Base-by-base conservation (phyloP, 495 filamentous ascomycete genomes). In the Penicillium turbatum region DNA sequence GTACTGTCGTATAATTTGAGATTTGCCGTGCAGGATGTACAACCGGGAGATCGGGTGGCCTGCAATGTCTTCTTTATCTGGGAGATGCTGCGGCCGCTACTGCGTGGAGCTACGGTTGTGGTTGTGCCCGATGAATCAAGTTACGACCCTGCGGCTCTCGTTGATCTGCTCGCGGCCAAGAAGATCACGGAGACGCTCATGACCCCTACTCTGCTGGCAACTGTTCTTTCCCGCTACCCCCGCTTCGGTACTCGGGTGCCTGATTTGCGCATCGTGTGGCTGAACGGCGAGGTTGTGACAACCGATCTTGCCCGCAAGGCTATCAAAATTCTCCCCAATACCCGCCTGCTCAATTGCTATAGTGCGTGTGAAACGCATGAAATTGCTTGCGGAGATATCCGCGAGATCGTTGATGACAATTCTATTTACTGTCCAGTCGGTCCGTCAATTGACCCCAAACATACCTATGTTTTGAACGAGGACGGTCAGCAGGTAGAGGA, bases 31-130 rank as follows among this genome's bases (percentile, higher is more conserved):
- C 82, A 79, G 49, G 82, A 88, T 62, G 67, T 84, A 5, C 66
- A 75, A 21, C 82, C 81, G 0, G 82, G 83, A 3, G 85, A 86
- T 53, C 80, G 85, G 2, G 83, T 86, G 10, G 85, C 85, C 16
- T 88, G 84, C 60, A 88, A 88, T 76, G 85, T 86, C 17, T 88
- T 86, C 60, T 88, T 88, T 62, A 70, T 88, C 45, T 88, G 85
- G 85, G 85, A 88, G 54, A 86, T 86, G n/a, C 51, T 88, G 26
- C 80, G 85, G 10, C 85, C 85, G 10, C 70, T 88, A n/a, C 55
- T 88, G 41, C 76, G 85, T 19, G 85, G 85, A 60, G 85, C 83
- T 3, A 86, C 85, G 2, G 83, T 85, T 4, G 76, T 88, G 6
- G 72, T 76, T 1, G 82, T 88, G 11, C 82, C 84, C 1, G 85